Evolutionary conservation across 1,284 basidiomycete species (phyloP), one percentile per base, ranked within the genome.

Genomic region (Cystobasidium slooffiae): DNA sequence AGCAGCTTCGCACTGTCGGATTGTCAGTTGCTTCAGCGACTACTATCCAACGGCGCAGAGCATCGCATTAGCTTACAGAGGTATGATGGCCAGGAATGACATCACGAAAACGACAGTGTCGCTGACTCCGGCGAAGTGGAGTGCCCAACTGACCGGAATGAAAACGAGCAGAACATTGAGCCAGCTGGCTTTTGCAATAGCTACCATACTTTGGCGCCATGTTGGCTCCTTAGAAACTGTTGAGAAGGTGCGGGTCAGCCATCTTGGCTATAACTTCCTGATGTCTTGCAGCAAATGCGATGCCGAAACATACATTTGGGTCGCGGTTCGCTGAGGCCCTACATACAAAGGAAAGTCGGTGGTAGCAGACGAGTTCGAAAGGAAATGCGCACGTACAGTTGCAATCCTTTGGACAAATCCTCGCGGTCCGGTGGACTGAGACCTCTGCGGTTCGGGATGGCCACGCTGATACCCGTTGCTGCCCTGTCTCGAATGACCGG

Each of bases 1-100:
- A 96, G 86, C 4, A 95, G 83, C 86, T 92, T 82, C 10, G 93
- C 93, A 9, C 63, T 65, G 14, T 20, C 39, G 6, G 91, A 83
- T 10, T 90, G 90, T 78, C 91, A 86, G 63, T 91, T 44, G 39
- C 31, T 20, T 18, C 12, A 62, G 43, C 24, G 9, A 24, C 12
- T 85, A 81, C 0, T 84, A 84, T 46, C 84, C 84, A 78, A 84
- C 84, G n/a, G 83, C 79, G 47, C 84, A 79, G 72, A 59, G 41
- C 31, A 44, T n/a, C 9, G 39, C 6, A 59, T 9, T 16, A 56
- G 51, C 37, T 37, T 24, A 49, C 64, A 61, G 59, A 6, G 62
- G 74, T 12, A 68, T 62, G 59, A 70, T 75, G 31, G 66, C 68
- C 55, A 65, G 61, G 53, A 66, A 73, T 18, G 70, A 76, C 20